Conservation (phyloP, 164 flowering plant species). For the Houttuynia cordata region DNA sequence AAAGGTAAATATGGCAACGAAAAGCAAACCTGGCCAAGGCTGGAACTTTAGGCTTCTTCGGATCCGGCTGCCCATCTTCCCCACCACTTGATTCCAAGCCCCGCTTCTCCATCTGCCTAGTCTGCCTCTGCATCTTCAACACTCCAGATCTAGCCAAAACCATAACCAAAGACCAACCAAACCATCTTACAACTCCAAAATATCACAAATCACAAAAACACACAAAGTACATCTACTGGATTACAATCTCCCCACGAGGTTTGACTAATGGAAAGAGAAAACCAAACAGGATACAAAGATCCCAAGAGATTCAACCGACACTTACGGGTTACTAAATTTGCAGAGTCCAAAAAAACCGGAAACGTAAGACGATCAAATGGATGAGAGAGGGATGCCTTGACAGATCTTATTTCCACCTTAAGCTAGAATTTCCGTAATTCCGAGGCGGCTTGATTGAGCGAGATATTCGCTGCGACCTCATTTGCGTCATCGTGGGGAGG, state of each 20-base stretch:
- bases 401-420: too few relatives aligned
- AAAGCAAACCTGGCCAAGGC: constrained; percentile 64
- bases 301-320: not conserved
- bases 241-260: too few relatives aligned
- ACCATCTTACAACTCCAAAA: not conserved
- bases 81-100: constrained; percentile 31
- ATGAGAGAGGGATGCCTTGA: too few relatives aligned
- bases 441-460: too few relatives aligned
- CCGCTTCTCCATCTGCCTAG: constrained; percentile 56
- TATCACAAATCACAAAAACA: not conserved
- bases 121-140: constrained; percentile 34
- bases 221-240: too few relatives aligned
- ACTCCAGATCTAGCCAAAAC: constrained; percentile 25
- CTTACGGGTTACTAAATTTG: too few relatives aligned
- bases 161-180: not conserved
- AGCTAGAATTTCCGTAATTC: too few relatives aligned
- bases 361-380: too few relatives aligned
- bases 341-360: too few relatives aligned
- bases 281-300: not conserved
- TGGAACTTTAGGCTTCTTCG: constrained; percentile 43
- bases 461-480: too few relatives aligned
- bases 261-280: too few relatives aligned
- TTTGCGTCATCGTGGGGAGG: too few relatives aligned
- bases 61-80: constrained; percentile 56
- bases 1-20: not conserved